Evolutionary conservation across 106 monocot species (phyloP).

Genomic region (Gastrodia elata): DNA sequence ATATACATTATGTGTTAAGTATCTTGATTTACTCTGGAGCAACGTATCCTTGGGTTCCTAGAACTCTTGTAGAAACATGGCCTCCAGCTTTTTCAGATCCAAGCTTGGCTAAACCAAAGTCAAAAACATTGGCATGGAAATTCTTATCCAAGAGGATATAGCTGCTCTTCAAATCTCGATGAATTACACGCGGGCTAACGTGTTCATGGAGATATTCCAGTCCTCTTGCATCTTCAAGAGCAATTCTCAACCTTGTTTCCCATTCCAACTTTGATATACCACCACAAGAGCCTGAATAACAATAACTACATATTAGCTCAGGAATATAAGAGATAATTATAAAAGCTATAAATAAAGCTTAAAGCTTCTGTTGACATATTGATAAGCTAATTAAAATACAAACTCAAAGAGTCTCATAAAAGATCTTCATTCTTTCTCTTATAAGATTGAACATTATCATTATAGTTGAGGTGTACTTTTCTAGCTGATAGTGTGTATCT

Average conservation of each 20-base stretch:
- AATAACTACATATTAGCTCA: neutral
- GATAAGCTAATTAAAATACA: neutral
- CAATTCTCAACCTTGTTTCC: conserved; percentile 91
- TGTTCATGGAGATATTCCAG: conserved; percentile 92
- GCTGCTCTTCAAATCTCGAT: conserved; percentile 98
- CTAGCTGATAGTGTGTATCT: too few species aligned
- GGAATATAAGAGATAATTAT: neutral
- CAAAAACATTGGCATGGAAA: conserved; percentile 91
- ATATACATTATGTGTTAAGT: too few species aligned
- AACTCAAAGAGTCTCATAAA: neutral
- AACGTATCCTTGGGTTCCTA: conserved; percentile 98
- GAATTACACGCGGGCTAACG: conserved; percentile 86
- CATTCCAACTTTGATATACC: conserved; percentile 80
- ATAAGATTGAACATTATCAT: too few species aligned
- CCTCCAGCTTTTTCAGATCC: conserved; percentile 92
- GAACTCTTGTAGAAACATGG: conserved; percentile 93
- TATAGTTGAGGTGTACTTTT: too few species aligned
- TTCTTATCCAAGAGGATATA: conserved; percentile 84
- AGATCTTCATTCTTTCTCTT: neutral
- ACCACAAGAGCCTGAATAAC: conserved; percentile 42
- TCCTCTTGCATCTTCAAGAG: conserved; percentile 96
- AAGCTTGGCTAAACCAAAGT: conserved; percentile 95
- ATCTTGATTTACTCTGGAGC: conserved; percentile 71
- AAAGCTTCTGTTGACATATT: neutral
- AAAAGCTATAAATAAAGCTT: too few species aligned